Percentiles rank a stretch among this genome's conserved stretches.
Conservation (phyloP, 345 rosid genomes). For the Brassica rapa region DNA sequence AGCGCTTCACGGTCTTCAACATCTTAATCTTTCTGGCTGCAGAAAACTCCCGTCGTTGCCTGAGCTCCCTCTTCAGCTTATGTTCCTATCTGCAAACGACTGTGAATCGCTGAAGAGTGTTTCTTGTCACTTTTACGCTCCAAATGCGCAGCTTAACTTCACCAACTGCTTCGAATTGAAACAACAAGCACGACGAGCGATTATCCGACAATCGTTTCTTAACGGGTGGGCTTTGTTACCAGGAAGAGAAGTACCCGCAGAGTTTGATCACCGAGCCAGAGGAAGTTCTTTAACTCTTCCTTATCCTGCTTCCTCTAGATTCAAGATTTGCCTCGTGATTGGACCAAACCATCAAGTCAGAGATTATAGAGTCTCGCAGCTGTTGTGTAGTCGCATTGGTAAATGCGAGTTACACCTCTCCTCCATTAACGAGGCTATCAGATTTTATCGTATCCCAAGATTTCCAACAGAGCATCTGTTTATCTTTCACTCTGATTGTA, state of each 20-base stretch:
- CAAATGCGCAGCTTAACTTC: neutral
- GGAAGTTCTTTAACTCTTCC: neutral
- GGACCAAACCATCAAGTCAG: neutral
- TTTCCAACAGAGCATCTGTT: neutral
- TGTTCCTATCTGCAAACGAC: neutral
- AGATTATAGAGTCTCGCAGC: neutral
- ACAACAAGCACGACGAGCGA: neutral
- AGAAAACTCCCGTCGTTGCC: neutral
- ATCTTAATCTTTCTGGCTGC: neutral
- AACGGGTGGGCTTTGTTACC: neutral
- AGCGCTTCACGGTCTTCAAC: neutral
- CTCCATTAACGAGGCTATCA: neutral
- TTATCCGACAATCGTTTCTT: neutral
- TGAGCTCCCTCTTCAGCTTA: neutral
- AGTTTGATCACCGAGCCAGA: neutral
- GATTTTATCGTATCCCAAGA: neutral
- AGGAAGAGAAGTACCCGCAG: neutral
- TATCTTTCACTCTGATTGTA: neutral
- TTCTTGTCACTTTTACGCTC: neutral
- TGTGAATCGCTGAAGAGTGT: neutral
- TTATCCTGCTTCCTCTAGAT: neutral
- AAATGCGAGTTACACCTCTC: neutral
- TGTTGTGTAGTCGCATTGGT: neutral
- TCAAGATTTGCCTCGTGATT: neutral
- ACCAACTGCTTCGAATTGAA: neutral